phyloP scores from a whole-genome alignment of 306 rosid genomes.

The Malus domestica region DNA sequence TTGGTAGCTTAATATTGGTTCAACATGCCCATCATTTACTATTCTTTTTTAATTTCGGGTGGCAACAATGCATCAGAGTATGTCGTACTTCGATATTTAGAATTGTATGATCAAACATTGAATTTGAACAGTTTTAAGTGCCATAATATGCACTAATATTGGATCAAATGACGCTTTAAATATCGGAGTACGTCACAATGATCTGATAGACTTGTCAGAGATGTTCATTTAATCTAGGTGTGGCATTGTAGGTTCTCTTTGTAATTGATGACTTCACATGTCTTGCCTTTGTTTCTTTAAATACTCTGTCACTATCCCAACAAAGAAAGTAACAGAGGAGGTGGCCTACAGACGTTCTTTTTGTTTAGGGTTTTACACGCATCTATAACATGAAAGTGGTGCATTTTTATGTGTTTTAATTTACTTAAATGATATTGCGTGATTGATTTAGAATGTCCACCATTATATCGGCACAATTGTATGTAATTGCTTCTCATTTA shows the following conservation, averaged over 20 bases:
- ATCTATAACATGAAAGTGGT: too few species aligned
- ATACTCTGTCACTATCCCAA: background rate
- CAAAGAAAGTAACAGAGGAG: background rate
- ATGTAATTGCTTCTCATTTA: too few species aligned
- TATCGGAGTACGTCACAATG: fast-evolving
- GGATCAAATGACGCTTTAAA: background rate
- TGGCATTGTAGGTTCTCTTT: background rate
- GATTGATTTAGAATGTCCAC: background rate
- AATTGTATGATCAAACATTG: too few species aligned
- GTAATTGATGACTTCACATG: background rate
- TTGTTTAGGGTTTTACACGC: background rate
- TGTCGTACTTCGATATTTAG: background rate
- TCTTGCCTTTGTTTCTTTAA: background rate
- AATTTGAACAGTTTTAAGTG: background rate
- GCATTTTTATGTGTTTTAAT: background rate
- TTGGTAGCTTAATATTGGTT: background rate
- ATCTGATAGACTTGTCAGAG: background rate
- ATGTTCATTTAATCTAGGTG: background rate
- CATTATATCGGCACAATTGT: background rate
- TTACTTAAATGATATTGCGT: background rate
- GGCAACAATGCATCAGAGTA: background rate
- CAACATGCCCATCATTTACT: background rate
- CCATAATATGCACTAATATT: too few species aligned
- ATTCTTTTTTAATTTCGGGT: background rate
- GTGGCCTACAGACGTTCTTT: background rate